Conservation (phyloP, 371 early-diverging fungal genomes). For the Mucor circinelloides region DNA sequence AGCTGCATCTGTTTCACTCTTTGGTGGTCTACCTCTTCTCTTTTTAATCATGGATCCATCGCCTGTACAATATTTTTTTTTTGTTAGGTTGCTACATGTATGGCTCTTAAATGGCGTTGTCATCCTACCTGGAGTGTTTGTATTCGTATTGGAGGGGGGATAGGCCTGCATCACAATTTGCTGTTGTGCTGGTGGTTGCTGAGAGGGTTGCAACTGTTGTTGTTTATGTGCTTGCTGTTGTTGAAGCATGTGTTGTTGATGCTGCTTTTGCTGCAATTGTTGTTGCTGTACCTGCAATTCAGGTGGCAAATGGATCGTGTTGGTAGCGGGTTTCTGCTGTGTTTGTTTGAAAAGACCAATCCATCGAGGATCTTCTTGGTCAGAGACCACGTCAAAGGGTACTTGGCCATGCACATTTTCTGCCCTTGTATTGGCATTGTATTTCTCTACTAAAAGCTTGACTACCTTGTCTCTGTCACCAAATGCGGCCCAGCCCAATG, state of each 20-base stretch:
- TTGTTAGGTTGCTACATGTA: neutral
- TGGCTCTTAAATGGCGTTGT: neutral
- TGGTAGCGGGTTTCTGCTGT: neutral
- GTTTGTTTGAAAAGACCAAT: conserved; percentile 32
- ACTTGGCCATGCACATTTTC: conserved; percentile 72
- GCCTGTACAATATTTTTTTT: neutral
- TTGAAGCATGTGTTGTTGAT: conserved; percentile 3
- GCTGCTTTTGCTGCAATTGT: conserved; percentile 3
- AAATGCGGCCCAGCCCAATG: conserved; percentile 93
- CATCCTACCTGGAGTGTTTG: neutral
- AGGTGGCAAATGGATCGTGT: conserved; percentile 2
- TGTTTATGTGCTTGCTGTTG: neutral
- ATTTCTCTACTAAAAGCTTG: conserved; percentile 63
- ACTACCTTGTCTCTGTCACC: conserved; percentile 60
- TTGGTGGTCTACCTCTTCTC: conserved; percentile 48
- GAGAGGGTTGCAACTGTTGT: neutral
- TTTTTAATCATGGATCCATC: conserved; percentile 25
- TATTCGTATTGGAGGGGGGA: neutral
- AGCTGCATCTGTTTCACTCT: conserved; percentile 40
- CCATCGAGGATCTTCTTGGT: conserved; percentile 68
- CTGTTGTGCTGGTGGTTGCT: neutral
- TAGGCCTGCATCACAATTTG: neutral
- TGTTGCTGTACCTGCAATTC: conserved; percentile 7
- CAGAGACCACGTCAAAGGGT: conserved; percentile 71
- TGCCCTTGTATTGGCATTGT: conserved; percentile 66